Evolutionary conservation across 345 rosid species (phyloP).

Genomic region (Viola odorata): DNA sequence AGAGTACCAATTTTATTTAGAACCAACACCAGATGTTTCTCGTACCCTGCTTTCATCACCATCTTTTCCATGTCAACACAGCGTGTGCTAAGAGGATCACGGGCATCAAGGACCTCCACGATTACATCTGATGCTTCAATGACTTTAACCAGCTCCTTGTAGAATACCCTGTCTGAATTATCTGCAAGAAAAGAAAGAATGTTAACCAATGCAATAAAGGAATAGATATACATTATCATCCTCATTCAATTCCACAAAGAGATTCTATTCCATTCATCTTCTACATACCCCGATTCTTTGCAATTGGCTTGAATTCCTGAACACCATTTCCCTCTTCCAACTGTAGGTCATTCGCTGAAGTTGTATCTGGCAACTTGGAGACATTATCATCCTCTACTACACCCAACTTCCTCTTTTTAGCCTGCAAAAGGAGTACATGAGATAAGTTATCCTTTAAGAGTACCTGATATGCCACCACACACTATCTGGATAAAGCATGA

Average conservation of each 20-base stretch:
- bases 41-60: conserved; percentile 79
- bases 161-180: conserved; percentile 84
- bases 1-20: conserved; percentile 80
- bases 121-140: conserved; percentile 89
- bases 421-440: conserved; percentile 29
- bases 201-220: neutral
- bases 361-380: conserved; percentile 20
- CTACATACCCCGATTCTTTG: conserved; percentile 47
- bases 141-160: conserved; percentile 90
- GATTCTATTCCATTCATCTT: neutral
- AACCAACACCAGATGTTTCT: conserved; percentile 75
- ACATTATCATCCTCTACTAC: conserved; percentile 36
- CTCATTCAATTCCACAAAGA: too few species aligned
- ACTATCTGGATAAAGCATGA: too few species aligned
- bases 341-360: conserved; percentile 20
- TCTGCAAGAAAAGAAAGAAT: conserved; percentile 35
- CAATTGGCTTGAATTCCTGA: conserved; percentile 24
- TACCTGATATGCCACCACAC: too few species aligned
- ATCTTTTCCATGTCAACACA: conserved; percentile 92
- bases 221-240: neutral
- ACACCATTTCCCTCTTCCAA: conserved; percentile 24
- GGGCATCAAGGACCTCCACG: conserved; percentile 90
- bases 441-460: too few species aligned
- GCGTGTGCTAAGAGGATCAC: conserved; percentile 92
- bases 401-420: conserved; percentile 74